Base-by-base conservation (phyloP, 306 rosid species). In the Ceratonia siliqua region DNA sequence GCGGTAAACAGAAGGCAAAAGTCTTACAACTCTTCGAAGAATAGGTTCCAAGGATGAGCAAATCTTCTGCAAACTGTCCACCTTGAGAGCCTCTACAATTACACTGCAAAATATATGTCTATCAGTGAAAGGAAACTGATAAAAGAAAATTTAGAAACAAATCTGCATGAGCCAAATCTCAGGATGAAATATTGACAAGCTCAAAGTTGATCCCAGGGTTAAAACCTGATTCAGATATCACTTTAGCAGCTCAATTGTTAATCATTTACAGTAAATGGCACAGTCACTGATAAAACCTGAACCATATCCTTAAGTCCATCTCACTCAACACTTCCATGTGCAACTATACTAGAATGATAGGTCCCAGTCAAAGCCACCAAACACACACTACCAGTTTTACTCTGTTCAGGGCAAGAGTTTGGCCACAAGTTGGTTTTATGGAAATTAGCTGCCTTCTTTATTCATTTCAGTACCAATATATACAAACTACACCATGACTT, bases 61-160 rank as follows among this genome's bases (percentile, higher is more conserved):
- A 43, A 89, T 89, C 82, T 89, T 89, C 77, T 89, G 95, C 84
- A 89, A 81, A 87, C 95, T 89, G 74, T 89, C 95, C 82, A 89
- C 89, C 81, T 89, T 89, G 62, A 89, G 90, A 58, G 95, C 95
- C 83, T 89, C 95, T 25, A 89, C 92, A 72, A 89, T 89, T 48
- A 89, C 95, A 78, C 95, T 89, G 91, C 70, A 82, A 59, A 74
- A 62, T 28, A 85, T 43, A 75, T 21, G 30, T 18, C 25, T 11
- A 41, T 64, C 50, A 67, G 55, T 49, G n/a, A 46, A 53, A 27
- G 41, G 42, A 75, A 58, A 64, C 71, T 56, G 32, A 43, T 3
- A 56, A 41, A 27, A 48, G 66, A 68, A 30, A 77, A 46, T 58
- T 39, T n/a, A 36, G n/a, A 20, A 76, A 33, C 30, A 20, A 38